Evolutionary conservation across 805 yeast genomes (phyloP).

Genomic region (Yarrowia phangngaensis): DNA sequence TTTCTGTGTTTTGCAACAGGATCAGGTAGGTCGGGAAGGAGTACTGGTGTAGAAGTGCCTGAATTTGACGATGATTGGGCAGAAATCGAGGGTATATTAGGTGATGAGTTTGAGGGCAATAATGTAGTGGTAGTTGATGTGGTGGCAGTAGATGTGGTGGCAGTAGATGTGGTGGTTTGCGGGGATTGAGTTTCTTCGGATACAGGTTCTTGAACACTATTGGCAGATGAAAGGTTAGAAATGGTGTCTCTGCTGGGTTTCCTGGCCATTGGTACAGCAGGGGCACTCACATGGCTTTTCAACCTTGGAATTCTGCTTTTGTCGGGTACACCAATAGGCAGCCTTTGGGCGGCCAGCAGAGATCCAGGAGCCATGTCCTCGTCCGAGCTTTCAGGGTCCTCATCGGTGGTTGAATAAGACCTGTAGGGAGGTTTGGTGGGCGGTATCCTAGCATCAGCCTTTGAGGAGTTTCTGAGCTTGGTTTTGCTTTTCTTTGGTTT

Average conservation of each 20-base stretch:
- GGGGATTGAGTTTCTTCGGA: no score
- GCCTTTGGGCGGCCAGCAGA: slow-evolving; percentile 10
- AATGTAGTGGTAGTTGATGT: no score
- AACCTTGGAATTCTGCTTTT: slow-evolving; percentile 14
- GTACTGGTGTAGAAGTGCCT: slow-evolving; percentile 3
- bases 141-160: no score
- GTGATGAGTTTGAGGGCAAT: no score
- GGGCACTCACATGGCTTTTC: slow-evolving; percentile 20
- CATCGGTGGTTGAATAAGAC: slow-evolving; percentile 24
- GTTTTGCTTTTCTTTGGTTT: slow-evolving; percentile 14
- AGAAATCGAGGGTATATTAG: no score
- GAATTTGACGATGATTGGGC: slow-evolving; percentile 15
- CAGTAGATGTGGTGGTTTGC: no score
- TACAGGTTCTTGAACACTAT: no score
- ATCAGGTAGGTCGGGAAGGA: slow-evolving; percentile 11
- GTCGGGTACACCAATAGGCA: slow-evolving; percentile 21
- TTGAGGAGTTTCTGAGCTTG: slow-evolving; percentile 13
- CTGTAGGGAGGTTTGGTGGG: slow-evolving; percentile 3
- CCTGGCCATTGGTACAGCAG: slow-evolving; percentile 13
- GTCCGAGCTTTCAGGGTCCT: slow-evolving; percentile 24
- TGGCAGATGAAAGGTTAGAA: slow-evolving; percentile 6
- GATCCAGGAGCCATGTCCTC: slow-evolving; percentile 17
- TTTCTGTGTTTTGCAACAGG: slow-evolving; percentile 15
- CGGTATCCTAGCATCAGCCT: slow-evolving; percentile 1
- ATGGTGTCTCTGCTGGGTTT: neutral